phyloP scores from a whole-genome alignment of 805 yeast species.

The Kuraishia molischiana region DNA sequence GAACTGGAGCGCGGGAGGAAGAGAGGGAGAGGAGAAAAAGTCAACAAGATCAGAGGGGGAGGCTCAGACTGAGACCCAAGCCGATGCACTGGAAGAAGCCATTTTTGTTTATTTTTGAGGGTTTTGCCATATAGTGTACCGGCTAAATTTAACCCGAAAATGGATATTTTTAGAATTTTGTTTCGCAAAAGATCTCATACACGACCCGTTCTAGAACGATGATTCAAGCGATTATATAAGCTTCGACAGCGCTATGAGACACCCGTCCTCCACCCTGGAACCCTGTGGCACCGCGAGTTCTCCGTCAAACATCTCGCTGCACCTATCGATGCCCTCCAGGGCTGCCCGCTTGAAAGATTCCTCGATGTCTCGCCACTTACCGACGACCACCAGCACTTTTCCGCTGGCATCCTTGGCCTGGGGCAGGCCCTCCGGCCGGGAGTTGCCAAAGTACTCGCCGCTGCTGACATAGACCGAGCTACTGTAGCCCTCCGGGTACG shows the following conservation, averaged over 20 bases:
- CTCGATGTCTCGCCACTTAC: constrained; percentile 51
- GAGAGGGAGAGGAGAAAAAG: background rate
- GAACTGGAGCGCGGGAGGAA: background rate
- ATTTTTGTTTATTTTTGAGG: too few relatives aligned
- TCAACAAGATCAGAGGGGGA: background rate
- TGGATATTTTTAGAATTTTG: too few relatives aligned
- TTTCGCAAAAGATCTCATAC: too few relatives aligned
- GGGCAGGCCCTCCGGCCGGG: constrained; percentile 2
- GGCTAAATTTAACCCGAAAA: too few relatives aligned
- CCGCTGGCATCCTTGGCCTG: constrained; percentile 7
- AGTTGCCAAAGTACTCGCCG: constrained; percentile 47
- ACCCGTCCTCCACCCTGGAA: constrained; percentile 62
- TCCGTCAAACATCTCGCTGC: constrained; percentile 64
- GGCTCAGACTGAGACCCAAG: too few relatives aligned
- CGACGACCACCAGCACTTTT: constrained; percentile 46
- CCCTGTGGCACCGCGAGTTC: constrained; percentile 41
- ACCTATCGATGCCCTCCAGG: constrained; percentile 42
- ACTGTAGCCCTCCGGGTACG: constrained; percentile 58
- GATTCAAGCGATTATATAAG: too few relatives aligned
- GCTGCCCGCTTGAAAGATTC: constrained; percentile 44
- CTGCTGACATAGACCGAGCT: constrained; percentile 56
- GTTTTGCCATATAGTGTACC: too few relatives aligned
- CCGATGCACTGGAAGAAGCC: too few relatives aligned
- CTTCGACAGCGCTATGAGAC: constrained; percentile 45
- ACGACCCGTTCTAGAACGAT: too few relatives aligned